Base-by-base conservation (phyloP, 2,329 filamentous ascomycete genomes). In the Penicillium sp. region DNA sequence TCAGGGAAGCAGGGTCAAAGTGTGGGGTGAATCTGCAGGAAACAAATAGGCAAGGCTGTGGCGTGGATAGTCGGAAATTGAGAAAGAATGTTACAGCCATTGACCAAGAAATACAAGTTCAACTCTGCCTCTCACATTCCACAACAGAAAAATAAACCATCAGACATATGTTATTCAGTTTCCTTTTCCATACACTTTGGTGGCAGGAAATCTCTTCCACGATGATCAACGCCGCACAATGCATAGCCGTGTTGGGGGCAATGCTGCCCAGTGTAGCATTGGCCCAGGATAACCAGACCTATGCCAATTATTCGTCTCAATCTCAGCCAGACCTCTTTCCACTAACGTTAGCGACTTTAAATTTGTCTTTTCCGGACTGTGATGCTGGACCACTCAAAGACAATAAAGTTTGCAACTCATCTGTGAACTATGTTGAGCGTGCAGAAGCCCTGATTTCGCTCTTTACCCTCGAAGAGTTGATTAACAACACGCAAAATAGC, bases 381-480 rank as follows among this genome's bases (percentile, higher is more conserved):
- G 64, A 61, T 11, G 76, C 74, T 66, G 78, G 78, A 0, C 79
- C 78, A 2, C 64, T 81, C 56, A 74, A 69, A 33, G 74, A 76
- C 47, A 78, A 79, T 51, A 71, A 68, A 3, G 75, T 83, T 24
- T 83, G 81, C 61, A 69, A 83, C 56, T 67, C 70, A 6, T 71
- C 73, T 18, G 71, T 67, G 9, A 65, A 68, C 48, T 65, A 65
- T 3, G 62, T 66, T 3, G 65, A 73, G 23, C 67, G 78, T 26
- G 75, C 76, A 5, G 68, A 67, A 23, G 77, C 79, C 26, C 70
- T 83, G 1, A 75, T 82, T 26, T 69, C 71, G 1, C 74, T 72
- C 6, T 76, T 83, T 65, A 79, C 70, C 1, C 67, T 77, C 24
- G 73, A 73, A 48, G 80, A 83, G 66, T 82, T 83, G 66, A 77